These are phyloP conservation scores for Neopestalotiopsis sp. DNA, from an alignment of 2,329 filamentous ascomycete genomes.

Conservation along the genomic window DNA sequence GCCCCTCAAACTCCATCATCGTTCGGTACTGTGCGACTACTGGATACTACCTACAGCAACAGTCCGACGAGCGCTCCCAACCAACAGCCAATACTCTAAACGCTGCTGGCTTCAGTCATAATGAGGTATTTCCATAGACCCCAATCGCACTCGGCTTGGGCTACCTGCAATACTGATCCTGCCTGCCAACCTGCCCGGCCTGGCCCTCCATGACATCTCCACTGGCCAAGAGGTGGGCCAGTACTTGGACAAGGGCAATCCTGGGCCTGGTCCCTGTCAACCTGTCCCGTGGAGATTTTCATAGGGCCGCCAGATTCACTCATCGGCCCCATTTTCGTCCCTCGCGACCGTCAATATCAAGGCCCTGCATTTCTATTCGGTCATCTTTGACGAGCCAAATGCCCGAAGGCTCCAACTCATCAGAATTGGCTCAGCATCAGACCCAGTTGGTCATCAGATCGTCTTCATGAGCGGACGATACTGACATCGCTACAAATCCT, in stretches of 20 bases:
- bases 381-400: slow-evolving; percentile 35
- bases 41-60: not conserved
- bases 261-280: slow-evolving; percentile 11
- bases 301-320: slow-evolving; percentile 37
- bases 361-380: slow-evolving; percentile 37
- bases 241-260: slow-evolving; percentile 25
- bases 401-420: slow-evolving; percentile 33
- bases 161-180: not conserved
- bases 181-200: not conserved
- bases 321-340: slow-evolving; percentile 34
- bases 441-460: slow-evolving; percentile 32
- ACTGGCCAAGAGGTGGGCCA: slow-evolving; percentile 23
- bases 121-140: slow-evolving; percentile 3
- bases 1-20: not conserved
- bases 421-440: slow-evolving; percentile 32
- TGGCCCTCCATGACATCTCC: slow-evolving; percentile 7
- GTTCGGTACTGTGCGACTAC: not conserved
- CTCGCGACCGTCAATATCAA: slow-evolving; percentile 31
- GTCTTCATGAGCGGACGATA: slow-evolving; percentile 19
- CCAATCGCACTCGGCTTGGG: not conserved
- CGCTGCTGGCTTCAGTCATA: not conserved
- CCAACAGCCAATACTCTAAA: not conserved
- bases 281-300: slow-evolving; percentile 25
- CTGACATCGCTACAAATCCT: not conserved
- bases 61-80: not conserved